Percentiles rank a stretch among this genome's conserved stretches.
phyloP scores from a whole-genome alignment of 306 rosid genomes.

The Biancaea sappan region DNA sequence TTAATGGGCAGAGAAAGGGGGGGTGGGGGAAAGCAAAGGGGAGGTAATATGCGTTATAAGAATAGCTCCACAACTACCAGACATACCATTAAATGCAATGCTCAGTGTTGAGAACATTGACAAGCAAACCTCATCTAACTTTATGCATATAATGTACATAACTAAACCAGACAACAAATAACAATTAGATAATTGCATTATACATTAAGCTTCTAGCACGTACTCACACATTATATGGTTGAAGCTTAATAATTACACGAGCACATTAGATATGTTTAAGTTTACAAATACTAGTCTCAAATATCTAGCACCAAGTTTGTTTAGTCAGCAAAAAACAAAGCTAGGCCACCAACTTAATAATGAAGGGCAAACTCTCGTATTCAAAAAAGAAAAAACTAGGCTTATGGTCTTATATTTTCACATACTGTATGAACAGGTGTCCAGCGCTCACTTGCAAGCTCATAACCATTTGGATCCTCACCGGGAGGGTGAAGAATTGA shows the following conservation, averaged over 20 bases:
- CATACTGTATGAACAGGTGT: constrained; percentile 95
- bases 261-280: background rate
- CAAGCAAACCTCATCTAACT: background rate
- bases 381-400: background rate
- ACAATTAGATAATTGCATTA: constrained; percentile 5
- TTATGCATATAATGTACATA: background rate
- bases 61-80: background rate
- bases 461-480: constrained; percentile 97
- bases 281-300: background rate
- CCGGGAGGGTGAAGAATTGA: constrained; percentile 99
- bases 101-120: background rate
- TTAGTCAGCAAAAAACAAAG: constrained; percentile 4
- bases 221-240: background rate
- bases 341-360: background rate
- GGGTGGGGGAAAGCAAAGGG: background rate
- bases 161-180: background rate
- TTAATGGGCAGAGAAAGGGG: too few species aligned
- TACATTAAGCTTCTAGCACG: background rate
- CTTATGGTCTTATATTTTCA: background rate
- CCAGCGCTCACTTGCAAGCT: constrained; percentile 99
- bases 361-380: background rate
- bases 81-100: background rate
- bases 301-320: background rate
- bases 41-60: background rate
- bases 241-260: background rate